Evolutionary conservation across 768 basidiomycete genomes (phyloP), one percentile per base, ranked within the genome.

Genomic region (Psilocybe azurescens): DNA sequence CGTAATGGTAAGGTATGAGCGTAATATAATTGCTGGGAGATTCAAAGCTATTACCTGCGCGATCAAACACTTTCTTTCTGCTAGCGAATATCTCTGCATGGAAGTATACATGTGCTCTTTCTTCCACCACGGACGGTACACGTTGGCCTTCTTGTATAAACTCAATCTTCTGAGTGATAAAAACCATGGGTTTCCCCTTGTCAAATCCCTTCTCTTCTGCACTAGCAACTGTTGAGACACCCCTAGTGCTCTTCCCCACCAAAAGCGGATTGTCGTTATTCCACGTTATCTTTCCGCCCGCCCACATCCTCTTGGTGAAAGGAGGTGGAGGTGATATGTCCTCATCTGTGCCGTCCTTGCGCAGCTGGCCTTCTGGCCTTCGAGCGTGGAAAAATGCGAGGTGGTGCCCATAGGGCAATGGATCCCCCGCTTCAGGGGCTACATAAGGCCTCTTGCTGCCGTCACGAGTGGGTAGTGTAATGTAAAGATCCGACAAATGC

Each of bases 281-380:
- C 89, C 89, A 93, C 29, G 74, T 76, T 71, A 93, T 86, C 67
- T 75, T 81, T 3, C 91, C 91, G 20, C 88, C 83, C 2, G 89
- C 90, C 90, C 91, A 93, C 91, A 93, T 93, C n/a, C 91, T 79
- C 59, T 87, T 81, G 29, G 86, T 83, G 74, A 90, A 92, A 2
- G 90, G 90, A 53, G 82, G 77, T 0, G 91, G 91, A 1, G 91
- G 89, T 65, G 87, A 87, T 56, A 90, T 87, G 52, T 88, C 86
- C 1, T 83, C 79, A 56, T 91, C 90, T 11, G 90, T 92, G 14
- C 89, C 90, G 67, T 93, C 91, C n/a, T 78, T 66, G 11, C 87
- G 82, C 41, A 93, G 78, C 18, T 72, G 70, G 11, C 69, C 53
- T 69, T 90, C 89, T 0, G 89, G 83, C 38, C 80, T 82, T 33